A percentile compares a stretch with the other conserved stretches of the same genome.
Evolutionary conservation across 371 early-diverging fungal species (phyloP).

Genomic region (Catenaria anguillulae): DNA sequence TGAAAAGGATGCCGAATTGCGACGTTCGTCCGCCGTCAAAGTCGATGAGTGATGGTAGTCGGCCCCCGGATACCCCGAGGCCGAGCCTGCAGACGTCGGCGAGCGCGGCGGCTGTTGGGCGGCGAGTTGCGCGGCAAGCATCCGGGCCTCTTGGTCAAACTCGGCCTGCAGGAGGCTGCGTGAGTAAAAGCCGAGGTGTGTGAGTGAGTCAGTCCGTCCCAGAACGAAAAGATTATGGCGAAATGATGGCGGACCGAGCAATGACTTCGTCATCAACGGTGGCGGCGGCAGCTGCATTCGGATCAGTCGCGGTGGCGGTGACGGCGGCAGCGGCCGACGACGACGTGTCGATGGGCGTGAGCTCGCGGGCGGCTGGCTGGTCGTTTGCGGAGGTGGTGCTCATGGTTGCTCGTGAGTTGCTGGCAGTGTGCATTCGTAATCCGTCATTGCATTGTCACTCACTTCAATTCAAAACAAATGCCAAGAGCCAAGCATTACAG

Average conservation of each 20-base stretch:
- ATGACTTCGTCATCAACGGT: neutral
- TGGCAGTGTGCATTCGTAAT: too few relatives aligned
- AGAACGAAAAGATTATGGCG: neutral
- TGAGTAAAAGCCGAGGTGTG: neutral
- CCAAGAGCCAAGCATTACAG: too few relatives aligned
- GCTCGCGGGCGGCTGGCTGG: neutral
- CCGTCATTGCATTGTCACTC: too few relatives aligned
- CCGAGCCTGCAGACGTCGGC: neutral
- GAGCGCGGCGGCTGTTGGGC: neutral
- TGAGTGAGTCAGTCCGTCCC: neutral
- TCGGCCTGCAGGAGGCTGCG: slow-evolving; percentile 1
- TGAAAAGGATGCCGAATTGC: neutral
- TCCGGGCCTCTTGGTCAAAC: slow-evolving; percentile 3
- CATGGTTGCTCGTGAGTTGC: neutral
- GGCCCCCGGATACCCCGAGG: neutral
- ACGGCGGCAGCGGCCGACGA: neutral
- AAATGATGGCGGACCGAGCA: neutral
- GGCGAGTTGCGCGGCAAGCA: neutral
- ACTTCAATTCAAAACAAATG: too few relatives aligned
- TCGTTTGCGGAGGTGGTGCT: too few relatives aligned
- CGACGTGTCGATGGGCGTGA: neutral
- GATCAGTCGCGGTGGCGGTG: too few relatives aligned
- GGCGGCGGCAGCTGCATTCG: too few relatives aligned
- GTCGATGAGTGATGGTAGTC: too few relatives aligned
- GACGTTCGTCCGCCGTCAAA: neutral